phyloP scores from a whole-genome alignment of 2,329 filamentous ascomycete genomes.

The Drechslerella coelobrocha region DNA sequence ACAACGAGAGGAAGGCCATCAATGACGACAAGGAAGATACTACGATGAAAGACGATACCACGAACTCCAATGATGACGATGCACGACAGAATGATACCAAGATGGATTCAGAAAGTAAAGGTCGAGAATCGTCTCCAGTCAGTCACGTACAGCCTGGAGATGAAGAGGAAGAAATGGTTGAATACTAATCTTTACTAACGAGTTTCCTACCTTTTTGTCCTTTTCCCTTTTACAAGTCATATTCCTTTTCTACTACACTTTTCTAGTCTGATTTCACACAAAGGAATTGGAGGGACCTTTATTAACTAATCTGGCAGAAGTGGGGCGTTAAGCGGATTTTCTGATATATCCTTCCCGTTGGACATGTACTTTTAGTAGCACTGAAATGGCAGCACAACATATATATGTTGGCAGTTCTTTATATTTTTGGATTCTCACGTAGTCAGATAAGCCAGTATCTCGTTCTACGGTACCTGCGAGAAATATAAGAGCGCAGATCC shows the following conservation, averaged over 20 bases:
- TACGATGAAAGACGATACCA: constrained; percentile 29
- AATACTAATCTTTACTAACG: constrained; percentile 38
- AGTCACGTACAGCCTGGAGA: constrained; percentile 14
- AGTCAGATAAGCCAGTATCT: too few species aligned
- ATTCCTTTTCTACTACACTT: constrained; percentile 4
- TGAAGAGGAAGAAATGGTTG: constrained; percentile 50
- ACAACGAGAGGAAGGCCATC: background rate
- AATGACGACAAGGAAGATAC: constrained; percentile 21
- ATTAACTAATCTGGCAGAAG: constrained; percentile 1
- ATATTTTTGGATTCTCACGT: too few species aligned
- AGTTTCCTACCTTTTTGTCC: background rate
- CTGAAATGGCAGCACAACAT: background rate
- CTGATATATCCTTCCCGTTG: background rate
- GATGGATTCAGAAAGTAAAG: background rate
- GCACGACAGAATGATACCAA: background rate
- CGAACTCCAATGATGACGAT: background rate
- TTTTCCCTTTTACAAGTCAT: background rate
- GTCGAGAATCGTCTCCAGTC: constrained; percentile 21
- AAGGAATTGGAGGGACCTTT: background rate
- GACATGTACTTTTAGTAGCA: constrained; percentile 10
- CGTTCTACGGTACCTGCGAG: too few species aligned
- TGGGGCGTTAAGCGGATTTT: constrained; percentile 7
- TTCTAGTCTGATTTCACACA: background rate
- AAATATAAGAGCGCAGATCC: background rate
- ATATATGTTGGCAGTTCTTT: background rate